Evolutionary conservation across 352 stramenopile species (phyloP).

Genomic region (Thraustotheca clavata): DNA sequence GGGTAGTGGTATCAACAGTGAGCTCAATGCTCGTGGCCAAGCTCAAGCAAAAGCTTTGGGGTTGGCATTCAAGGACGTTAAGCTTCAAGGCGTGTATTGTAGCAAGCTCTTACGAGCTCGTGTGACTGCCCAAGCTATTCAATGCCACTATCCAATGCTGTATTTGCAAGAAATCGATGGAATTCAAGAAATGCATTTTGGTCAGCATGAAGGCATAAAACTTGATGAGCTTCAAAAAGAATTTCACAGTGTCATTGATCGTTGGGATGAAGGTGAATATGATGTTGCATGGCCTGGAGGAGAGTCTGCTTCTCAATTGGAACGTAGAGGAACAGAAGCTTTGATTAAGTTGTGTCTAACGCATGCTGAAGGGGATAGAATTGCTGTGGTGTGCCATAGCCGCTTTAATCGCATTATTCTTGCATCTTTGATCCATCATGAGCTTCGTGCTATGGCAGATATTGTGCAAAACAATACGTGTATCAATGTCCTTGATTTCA

Average conservation of each 20-base stretch:
- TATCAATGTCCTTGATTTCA: conserved; percentile 77
- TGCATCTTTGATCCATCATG: conserved; percentile 32
- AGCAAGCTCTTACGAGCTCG: conserved; percentile 40
- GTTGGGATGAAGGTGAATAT: conserved; percentile 50
- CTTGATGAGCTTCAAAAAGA: conserved; percentile 31
- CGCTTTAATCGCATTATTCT: conserved; percentile 82
- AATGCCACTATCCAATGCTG: conserved; percentile 20
- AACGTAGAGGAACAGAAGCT: conserved; percentile 42
- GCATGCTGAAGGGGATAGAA: conserved; percentile 64
- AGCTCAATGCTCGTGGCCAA: conserved; percentile 49
- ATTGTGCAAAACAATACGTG: conserved; percentile 77
- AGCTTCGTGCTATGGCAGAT: conserved; percentile 38
- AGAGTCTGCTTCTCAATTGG: conserved; percentile 58
- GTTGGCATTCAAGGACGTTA: conserved; percentile 47
- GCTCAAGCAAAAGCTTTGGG: conserved; percentile 51
- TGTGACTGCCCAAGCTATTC: conserved; percentile 27
- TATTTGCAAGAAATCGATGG: conserved; percentile 35
- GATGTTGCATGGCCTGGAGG: conserved; percentile 43
- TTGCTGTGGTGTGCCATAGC: conserved; percentile 71
- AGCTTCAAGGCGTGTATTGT: conserved; percentile 54
- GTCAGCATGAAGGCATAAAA: conserved; percentile 50
- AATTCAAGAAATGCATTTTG: conserved; percentile 72
- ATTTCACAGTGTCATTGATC: conserved; percentile 44
- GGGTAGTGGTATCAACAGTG: conserved; percentile 63
- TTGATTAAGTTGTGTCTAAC: conserved; percentile 53